These are phyloP conservation scores for Aspergillus ostianus DNA, from an alignment of 495 filamentous ascomycete genomes.

Conservation along the genomic window DNA sequence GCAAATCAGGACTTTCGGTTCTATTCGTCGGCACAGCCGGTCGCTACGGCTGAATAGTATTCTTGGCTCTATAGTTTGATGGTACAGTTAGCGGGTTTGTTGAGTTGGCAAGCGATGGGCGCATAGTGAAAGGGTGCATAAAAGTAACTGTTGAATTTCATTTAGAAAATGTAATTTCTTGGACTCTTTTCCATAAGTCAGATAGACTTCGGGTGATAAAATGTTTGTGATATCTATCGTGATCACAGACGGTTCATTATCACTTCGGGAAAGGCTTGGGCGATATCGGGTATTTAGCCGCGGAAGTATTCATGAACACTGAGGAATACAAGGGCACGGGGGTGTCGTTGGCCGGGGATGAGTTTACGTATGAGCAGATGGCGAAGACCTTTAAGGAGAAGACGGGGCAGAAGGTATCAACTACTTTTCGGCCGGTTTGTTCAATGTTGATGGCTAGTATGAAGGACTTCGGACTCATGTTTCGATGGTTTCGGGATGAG, in stretches of 20 bases:
- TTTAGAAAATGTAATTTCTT: too few relatives aligned
- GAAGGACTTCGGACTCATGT: slow-evolving; percentile 57
- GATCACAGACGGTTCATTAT: too few relatives aligned
- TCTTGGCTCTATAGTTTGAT: too few relatives aligned
- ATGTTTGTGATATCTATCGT: too few relatives aligned
- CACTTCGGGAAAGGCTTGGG: too few relatives aligned
- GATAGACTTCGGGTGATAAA: too few relatives aligned
- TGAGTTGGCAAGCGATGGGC: neutral
- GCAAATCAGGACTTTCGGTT: neutral
- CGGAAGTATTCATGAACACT: slow-evolving; percentile 53
- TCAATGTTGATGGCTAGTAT: slow-evolving; percentile 40
- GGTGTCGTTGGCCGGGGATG: slow-evolving; percentile 58
- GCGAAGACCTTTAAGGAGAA: slow-evolving; percentile 47
- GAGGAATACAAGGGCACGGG: slow-evolving; percentile 41
- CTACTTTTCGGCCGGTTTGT: slow-evolving; percentile 43
- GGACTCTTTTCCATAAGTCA: too few relatives aligned
- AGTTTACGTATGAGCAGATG: slow-evolving; percentile 51
- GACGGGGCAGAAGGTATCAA: slow-evolving; percentile 47
- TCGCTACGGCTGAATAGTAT: neutral
- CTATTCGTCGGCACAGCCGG: neutral
- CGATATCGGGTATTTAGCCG: slow-evolving; percentile 65
- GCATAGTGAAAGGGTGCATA: neutral
- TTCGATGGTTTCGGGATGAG: slow-evolving; percentile 59
- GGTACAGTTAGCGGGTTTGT: too few relatives aligned
- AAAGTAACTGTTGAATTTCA: neutral